phyloP scores from a whole-genome alignment of 768 basidiomycete genomes.

The Rubroboletus satanas region DNA sequence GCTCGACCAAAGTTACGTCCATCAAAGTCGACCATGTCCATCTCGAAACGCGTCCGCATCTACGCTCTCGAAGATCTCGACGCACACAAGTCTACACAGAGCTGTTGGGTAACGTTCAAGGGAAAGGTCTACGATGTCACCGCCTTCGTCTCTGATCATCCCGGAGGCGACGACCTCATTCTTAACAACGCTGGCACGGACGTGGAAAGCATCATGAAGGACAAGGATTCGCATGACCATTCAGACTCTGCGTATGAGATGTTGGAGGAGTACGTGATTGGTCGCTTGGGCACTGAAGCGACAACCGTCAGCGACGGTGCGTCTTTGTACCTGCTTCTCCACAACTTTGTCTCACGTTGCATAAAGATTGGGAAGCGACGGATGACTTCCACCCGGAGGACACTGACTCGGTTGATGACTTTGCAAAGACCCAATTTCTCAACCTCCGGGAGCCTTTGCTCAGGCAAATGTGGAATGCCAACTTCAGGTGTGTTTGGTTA shows the following conservation, averaged over 20 bases:
- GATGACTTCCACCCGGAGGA: conserved; percentile 92
- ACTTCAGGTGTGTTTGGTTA: conserved; percentile 61
- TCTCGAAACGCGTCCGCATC: conserved; percentile 60
- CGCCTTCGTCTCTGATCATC: conserved; percentile 79
- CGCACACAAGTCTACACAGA: conserved; percentile 51
- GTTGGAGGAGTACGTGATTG: conserved; percentile 84
- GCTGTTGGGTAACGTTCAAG: conserved; percentile 79
- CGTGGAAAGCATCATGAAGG: conserved; percentile 75
- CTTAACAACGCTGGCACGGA: conserved; percentile 81
- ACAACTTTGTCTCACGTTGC: conserved; percentile 6
- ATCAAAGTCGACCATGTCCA: conserved; percentile 44
- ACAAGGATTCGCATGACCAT: conserved; percentile 79
- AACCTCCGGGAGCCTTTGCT: conserved; percentile 84
- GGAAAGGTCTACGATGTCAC: conserved; percentile 92
- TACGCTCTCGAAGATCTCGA: conserved; percentile 73
- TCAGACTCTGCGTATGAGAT: conserved; percentile 90
- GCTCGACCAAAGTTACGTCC: not conserved
- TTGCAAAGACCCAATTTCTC: conserved; percentile 84
- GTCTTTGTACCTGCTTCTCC: conserved; percentile 24
- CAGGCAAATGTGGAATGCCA: conserved; percentile 80
- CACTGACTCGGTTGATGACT: conserved; percentile 79
- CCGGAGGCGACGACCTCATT: conserved; percentile 92
- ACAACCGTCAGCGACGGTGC: conserved; percentile 74
- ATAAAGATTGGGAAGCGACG: conserved; percentile 78
- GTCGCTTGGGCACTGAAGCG: conserved; percentile 72